Percentiles rank a stretch among this genome's conserved stretches.
Conservation (phyloP, 2,329 filamentous ascomycete genomes). For the Chrysoporthe austroafricana region DNA sequence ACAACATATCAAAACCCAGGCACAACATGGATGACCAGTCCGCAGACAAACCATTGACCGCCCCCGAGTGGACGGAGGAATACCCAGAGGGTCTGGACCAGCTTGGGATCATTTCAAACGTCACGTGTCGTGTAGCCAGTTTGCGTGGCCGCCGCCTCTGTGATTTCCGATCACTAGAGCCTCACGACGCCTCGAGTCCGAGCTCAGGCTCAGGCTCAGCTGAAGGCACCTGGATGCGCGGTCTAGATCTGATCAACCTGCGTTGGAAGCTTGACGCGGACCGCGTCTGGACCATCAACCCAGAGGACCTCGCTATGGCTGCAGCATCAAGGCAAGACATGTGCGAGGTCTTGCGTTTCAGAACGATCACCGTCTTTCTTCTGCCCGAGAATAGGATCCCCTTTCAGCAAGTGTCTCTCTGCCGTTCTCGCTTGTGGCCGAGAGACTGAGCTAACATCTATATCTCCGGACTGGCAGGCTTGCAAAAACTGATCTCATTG, state of each 20-base stretch:
- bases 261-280: background rate
- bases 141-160: background rate
- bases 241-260: background rate
- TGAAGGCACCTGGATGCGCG: background rate
- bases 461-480: background rate
- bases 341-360: conserved; percentile 2
- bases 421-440: background rate
- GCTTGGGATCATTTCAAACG: background rate
- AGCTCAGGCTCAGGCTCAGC: background rate
- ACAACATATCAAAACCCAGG: too few species aligned
- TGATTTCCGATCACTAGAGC: background rate
- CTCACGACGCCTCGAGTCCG: background rate
- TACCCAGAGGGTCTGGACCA: background rate
- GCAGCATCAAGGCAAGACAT: background rate
- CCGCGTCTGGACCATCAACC: conserved; percentile 2
- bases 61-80: background rate
- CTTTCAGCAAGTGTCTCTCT: background rate
- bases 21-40: too few species aligned
- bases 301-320: background rate
- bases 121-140: background rate
- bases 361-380: background rate
- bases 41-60: too few species aligned
- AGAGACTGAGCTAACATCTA: background rate
- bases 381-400: background rate
- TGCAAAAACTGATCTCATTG: background rate